Percentiles rank a stretch among this genome's conserved stretches.
Evolutionary conservation across 192 early-diverging fungal genomes (phyloP).

Genomic region (Coemansia umbellata): DNA sequence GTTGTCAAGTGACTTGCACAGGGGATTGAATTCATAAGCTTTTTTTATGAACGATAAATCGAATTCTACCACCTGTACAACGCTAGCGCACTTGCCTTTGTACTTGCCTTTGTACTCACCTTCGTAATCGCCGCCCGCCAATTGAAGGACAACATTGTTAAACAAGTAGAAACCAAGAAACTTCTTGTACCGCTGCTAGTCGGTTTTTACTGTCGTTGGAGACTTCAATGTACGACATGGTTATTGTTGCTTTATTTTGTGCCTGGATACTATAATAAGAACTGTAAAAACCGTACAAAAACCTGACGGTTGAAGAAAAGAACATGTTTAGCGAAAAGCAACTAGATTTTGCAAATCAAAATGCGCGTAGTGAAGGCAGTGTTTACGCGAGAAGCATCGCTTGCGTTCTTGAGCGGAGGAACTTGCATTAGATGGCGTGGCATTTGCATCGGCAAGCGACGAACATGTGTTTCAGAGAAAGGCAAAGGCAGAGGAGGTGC

Average conservation of each 20-base stretch:
- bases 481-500: too few relatives aligned
- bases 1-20: constrained; percentile 48
- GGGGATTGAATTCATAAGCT: constrained; percentile 24
- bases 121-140: constrained; percentile 35
- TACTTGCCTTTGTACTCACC: too few relatives aligned
- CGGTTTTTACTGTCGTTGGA: constrained; percentile 45
- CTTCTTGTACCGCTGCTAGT: constrained; percentile 49
- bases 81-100: constrained; percentile 28
- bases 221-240: constrained; percentile 41
- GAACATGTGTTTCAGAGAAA: too few relatives aligned
- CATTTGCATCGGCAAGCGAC: too few relatives aligned
- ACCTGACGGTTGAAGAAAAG: too few relatives aligned
- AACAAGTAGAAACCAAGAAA: constrained; percentile 27
- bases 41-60: constrained; percentile 38
- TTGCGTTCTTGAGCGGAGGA: too few relatives aligned
- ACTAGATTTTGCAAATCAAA: too few relatives aligned
- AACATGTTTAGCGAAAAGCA: neutral
- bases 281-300: neutral
- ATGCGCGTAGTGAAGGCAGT: too few relatives aligned
- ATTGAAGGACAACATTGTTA: constrained; percentile 41
- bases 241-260: neutral
- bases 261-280: neutral
- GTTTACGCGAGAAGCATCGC: too few relatives aligned
- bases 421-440: too few relatives aligned
- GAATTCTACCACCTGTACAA: constrained; percentile 46